phyloP scores from a whole-genome alignment of 2,329 filamentous ascomycete genomes.

The Colletotrichum sansevieriae region DNA sequence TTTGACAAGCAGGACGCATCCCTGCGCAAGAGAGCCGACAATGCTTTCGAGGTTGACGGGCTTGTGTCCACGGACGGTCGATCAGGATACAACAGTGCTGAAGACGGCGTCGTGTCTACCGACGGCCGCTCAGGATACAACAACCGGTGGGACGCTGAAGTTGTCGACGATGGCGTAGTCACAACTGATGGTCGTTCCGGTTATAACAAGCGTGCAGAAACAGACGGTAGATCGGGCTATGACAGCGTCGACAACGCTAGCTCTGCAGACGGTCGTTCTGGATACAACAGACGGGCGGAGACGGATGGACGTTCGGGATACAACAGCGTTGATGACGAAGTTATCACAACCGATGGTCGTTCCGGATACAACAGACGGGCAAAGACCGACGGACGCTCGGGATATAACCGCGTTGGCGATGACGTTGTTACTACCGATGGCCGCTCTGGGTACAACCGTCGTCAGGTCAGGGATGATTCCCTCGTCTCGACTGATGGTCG shows the following conservation, averaged over 20 bases:
- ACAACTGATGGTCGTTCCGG: neutral
- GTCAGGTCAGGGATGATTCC: neutral
- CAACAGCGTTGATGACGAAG: neutral
- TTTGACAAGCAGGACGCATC: neutral
- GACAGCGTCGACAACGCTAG: neutral
- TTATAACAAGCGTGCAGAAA: conserved; percentile 4
- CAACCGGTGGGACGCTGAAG: neutral
- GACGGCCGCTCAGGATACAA: conserved; percentile 3
- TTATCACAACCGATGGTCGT: neutral
- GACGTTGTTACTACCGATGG: neutral
- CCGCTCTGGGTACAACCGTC: neutral
- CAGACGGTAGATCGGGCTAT: conserved; percentile 1
- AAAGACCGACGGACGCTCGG: neutral
- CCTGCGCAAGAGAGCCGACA: neutral
- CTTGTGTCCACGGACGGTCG: neutral
- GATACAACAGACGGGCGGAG: neutral
- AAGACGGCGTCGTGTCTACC: neutral
- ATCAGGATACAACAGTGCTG: neutral
- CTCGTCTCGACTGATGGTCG: neutral
- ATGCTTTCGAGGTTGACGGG: neutral
- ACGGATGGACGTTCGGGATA: no score
- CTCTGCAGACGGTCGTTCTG: neutral
- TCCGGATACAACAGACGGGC: neutral
- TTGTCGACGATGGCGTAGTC: neutral
- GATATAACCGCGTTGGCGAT: neutral